Evolutionary conservation across 2,329 filamentous ascomycete genomes (phyloP).

Genomic region (Penicillium decumbens): DNA sequence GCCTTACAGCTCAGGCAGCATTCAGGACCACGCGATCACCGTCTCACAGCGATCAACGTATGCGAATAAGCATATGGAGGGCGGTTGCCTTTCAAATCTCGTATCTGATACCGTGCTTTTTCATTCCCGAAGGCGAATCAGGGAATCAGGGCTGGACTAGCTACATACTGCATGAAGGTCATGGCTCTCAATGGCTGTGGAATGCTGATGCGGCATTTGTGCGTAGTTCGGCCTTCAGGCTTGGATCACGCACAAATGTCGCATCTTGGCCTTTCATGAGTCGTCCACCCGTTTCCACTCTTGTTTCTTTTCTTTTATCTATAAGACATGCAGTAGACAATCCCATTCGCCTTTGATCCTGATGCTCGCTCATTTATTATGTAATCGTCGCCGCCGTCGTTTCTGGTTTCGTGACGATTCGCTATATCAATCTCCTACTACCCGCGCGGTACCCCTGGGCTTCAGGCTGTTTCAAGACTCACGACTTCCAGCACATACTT

Average conservation of each 20-base stretch:
- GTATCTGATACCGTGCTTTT: background rate
- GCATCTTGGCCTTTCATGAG: conserved; percentile 21
- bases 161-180: conserved; percentile 12
- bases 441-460: conserved; percentile 3
- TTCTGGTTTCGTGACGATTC: conserved; percentile 3
- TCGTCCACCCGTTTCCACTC: conserved; percentile 12
- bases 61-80: background rate
- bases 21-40: background rate
- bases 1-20: background rate
- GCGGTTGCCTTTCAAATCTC: conserved; percentile 3
- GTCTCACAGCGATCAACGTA: background rate
- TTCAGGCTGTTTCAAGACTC: background rate
- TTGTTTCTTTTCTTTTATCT: conserved; percentile 10
- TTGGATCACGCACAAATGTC: conserved; percentile 30
- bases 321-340: background rate
- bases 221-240: conserved; percentile 24
- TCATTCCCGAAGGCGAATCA: conserved; percentile 7
- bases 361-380: conserved; percentile 1
- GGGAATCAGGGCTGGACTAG: background rate
- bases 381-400: conserved; percentile 5
- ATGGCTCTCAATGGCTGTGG: conserved; percentile 12
- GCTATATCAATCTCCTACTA: conserved; percentile 9
- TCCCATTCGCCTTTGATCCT: background rate
- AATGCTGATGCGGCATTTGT: conserved; percentile 34
- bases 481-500: background rate